Evolutionary conservation across 2,329 filamentous ascomycete genomes (phyloP), one percentile per base, ranked within the genome.

Genomic region (Fusarium marasasianum): DNA sequence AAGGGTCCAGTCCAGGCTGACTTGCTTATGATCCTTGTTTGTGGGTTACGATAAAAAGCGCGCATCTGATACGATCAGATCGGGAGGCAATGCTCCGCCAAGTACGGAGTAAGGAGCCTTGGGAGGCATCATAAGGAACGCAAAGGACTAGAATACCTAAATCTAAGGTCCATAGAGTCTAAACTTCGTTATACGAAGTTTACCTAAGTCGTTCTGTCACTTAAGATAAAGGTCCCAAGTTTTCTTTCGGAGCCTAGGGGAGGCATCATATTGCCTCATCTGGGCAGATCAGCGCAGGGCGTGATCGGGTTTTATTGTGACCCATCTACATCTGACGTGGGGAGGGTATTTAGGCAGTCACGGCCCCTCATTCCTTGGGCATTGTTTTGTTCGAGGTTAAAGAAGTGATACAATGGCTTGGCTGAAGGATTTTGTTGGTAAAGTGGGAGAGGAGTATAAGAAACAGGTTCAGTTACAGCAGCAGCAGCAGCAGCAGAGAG

Each of bases 391-490:
- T 40, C 24, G 15, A 20, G 44, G 11, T 6, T 14, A 11, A 38
- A 15, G 7, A n/a, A 15, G 15, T 43, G 29, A 12, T 37, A 14
- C 22, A 33, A 79, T 79, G 77, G 76, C 73, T 22, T 75, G 77
- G 61, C 51, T 78, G 7, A 73, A 72, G 8, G 74, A 69, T 6
- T 62, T 75, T 24, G 50, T 79, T 13, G 75, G 69, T 12, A 79
- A 78, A 61, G 77, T 72, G 8, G 76, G 75, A 12, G 76, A 78
- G 31, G 67, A 76, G 57, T 76, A 75, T 38, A 69, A 64, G 38
- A 67, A 75, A 31, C 76, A 77, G 20, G 24, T 48, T 37, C 41
- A 62, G 47, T 35, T 48, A 63, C 63, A 70, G 54, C 50, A 53
- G 26, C 44, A 47, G 40, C 33, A 48, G 54, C 50, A 53, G 26